Evolutionary conservation across 345 rosid genomes (phyloP).

Genomic region (Syzygium aqueum): DNA sequence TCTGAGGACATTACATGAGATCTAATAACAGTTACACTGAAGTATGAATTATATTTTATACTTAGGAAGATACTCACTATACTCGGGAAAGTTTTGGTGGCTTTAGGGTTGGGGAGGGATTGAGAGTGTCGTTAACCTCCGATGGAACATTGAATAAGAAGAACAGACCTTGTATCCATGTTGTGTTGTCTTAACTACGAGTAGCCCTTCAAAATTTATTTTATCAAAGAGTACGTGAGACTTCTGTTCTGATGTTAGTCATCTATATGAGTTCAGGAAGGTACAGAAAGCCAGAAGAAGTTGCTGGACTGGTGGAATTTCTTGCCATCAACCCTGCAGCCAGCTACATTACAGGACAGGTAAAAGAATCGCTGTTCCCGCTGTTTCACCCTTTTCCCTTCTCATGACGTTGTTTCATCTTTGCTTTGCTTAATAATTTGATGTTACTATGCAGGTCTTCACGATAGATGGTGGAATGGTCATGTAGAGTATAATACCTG

Average conservation of each 20-base stretch:
- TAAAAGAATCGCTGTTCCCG: conserved; percentile 1
- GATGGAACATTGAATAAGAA: neutral
- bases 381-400: neutral
- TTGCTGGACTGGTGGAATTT: too few relatives aligned
- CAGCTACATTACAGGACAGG: conserved; percentile 92
- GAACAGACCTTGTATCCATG: neutral
- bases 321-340: conserved; percentile 88
- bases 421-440: neutral
- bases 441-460: neutral
- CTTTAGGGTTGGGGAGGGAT: neutral
- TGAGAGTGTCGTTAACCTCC: neutral
- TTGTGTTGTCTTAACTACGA: neutral
- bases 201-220: too few relatives aligned
- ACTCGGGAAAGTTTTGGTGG: neutral
- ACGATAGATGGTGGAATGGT: neutral
- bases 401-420: neutral
- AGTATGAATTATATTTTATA: neutral
- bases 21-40: neutral
- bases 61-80: neutral
- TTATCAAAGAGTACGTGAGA: too few relatives aligned
- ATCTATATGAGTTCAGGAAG: too few relatives aligned
- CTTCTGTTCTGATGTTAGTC: too few relatives aligned
- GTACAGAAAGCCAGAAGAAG: too few relatives aligned
- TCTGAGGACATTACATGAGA: neutral
- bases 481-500: neutral